Percentiles rank a stretch among this genome's conserved stretches.
Conservation (phyloP, 768 basidiomycete genomes). For the Calocybe cyanea region DNA sequence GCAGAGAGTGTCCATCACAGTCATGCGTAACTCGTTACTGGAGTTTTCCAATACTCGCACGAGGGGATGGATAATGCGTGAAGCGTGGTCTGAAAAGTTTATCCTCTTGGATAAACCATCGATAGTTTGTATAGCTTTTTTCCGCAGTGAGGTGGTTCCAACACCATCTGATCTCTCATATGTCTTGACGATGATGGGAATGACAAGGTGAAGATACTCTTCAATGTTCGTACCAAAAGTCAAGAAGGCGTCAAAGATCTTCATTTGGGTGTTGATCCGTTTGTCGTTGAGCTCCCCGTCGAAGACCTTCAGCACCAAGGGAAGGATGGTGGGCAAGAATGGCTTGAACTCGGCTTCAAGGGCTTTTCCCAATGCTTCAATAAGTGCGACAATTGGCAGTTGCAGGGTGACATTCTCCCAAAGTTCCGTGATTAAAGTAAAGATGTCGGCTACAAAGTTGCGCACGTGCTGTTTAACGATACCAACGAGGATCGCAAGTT, state of each 20-base stretch:
- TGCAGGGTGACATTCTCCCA: constrained; percentile 87
- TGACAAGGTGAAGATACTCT: constrained; percentile 94
- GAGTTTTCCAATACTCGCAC: constrained; percentile 76
- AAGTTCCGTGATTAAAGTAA: constrained; percentile 80
- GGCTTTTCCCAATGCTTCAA: constrained; percentile 90
- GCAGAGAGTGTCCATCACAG: constrained; percentile 91
- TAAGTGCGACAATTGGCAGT: constrained; percentile 85
- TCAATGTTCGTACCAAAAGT: constrained; percentile 97
- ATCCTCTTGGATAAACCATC: constrained; percentile 87
- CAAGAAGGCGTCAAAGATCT: constrained; percentile 91
- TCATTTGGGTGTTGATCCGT: constrained; percentile 72
- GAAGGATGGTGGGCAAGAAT: constrained; percentile 86
- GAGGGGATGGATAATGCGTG: constrained; percentile 93
- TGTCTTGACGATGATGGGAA: constrained; percentile 89
- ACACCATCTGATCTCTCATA: constrained; percentile 74
- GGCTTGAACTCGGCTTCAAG: constrained; percentile 97
- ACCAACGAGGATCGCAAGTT: constrained; percentile 89
- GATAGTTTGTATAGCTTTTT: constrained; percentile 87
- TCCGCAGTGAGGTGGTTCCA: constrained; percentile 65
- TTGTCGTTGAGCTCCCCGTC: constrained; percentile 86
- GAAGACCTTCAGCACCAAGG: constrained; percentile 85
- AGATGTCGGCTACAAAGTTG: constrained; percentile 83
- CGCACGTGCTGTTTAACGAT: constrained; percentile 98
- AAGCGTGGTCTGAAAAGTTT: constrained; percentile 97
- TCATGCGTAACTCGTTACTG: constrained; percentile 75